Conservation (phyloP, 78 protist genomes). For the Paratrimastix pyriformis region DNA sequence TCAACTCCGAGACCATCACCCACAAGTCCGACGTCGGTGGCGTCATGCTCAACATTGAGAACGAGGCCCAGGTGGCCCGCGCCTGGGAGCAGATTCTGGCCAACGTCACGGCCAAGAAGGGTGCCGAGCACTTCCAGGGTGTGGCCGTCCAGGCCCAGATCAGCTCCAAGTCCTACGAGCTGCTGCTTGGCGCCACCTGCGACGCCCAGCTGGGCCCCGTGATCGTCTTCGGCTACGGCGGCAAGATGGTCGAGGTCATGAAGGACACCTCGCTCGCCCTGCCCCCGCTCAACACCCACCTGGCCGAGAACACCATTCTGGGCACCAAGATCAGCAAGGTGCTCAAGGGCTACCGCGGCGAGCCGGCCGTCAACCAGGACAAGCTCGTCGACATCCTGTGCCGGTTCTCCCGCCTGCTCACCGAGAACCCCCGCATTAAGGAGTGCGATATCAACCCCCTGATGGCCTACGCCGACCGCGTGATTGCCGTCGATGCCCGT, state of each 20-base stretch:
- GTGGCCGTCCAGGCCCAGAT: not conserved
- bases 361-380: conserved; percentile 4
- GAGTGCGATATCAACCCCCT: conserved; percentile 4
- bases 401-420: not conserved
- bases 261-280: not conserved
- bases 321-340: not conserved
- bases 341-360: conserved; percentile 21
- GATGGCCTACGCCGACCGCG: not conserved
- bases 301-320: not conserved
- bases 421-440: not conserved
- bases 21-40: not conserved
- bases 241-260: conserved; percentile 13
- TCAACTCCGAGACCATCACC: not conserved
- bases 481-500: conserved; percentile 7
- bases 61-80: not conserved
- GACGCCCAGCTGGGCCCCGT: conserved; percentile 11
- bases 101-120: not conserved
- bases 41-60: not conserved
- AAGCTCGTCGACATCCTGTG: not conserved
- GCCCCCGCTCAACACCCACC: not conserved
- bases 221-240: conserved; percentile 13
- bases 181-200: not conserved
- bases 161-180: conserved; percentile 16
- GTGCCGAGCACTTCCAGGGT: not conserved
- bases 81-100: not conserved